These are phyloP conservation scores for Diaporthe caulivora DNA, from an alignment of 2,329 filamentous ascomycete genomes.

Conservation along the genomic window DNA sequence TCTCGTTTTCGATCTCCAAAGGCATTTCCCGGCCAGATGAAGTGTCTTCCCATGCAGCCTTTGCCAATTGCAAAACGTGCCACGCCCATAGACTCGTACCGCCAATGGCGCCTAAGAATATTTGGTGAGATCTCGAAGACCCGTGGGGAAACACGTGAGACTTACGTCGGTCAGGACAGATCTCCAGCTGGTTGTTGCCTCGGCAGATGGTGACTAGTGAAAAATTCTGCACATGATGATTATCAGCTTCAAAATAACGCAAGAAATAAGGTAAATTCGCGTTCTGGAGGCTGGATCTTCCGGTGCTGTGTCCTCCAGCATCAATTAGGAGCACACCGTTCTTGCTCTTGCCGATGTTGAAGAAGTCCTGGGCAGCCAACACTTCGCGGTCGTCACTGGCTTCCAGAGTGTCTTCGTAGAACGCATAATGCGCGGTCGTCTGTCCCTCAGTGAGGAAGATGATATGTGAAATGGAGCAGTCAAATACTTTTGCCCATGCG, in stretches of 20 bases:
- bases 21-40: neutral
- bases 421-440: neutral
- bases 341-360: neutral
- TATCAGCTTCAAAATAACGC: neutral
- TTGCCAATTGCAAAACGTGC: neutral
- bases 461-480: neutral
- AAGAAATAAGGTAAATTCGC: too few species aligned
- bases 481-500: neutral
- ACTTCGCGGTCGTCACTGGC: neutral
- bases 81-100: neutral
- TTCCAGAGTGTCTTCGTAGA: neutral
- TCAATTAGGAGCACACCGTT: neutral
- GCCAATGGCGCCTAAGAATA: neutral
- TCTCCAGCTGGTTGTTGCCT: neutral
- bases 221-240: neutral
- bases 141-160: too few species aligned
- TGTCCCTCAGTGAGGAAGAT: constrained; percentile 8
- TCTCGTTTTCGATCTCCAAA: neutral
- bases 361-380: neutral
- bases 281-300: neutral
- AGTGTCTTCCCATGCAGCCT: fast-evolving
- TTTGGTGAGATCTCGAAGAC: too few species aligned
- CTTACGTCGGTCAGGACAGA: neutral
- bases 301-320: constrained; percentile 1
- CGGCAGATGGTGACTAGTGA: neutral